Conservation (phyloP, 179 eudicot genomes). For the Pouteria campechiana region DNA sequence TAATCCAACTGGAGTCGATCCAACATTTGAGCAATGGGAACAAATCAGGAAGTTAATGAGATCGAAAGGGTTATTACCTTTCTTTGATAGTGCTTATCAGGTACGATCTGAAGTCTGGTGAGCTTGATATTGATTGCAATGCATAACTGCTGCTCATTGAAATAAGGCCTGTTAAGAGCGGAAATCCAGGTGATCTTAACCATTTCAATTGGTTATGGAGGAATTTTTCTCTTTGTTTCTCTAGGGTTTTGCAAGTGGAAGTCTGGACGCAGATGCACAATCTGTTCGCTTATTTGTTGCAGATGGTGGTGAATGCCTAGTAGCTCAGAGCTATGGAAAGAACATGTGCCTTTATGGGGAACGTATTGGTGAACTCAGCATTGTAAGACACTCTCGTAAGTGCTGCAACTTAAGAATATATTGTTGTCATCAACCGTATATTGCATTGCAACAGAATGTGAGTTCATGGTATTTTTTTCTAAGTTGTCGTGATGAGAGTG, state of each 20-base stretch:
- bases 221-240: not conserved
- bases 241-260: constrained; percentile 99
- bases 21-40: constrained; percentile 90
- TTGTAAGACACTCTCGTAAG: too few species aligned
- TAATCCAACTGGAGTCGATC: constrained; percentile 97
- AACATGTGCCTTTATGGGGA: constrained; percentile 95
- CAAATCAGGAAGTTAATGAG: constrained; percentile 79
- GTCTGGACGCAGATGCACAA: constrained; percentile 93
- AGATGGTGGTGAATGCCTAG: constrained; percentile 83
- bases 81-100: constrained; percentile 98
- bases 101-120: constrained; percentile 18
- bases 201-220: not conserved
- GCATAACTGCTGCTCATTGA: not conserved
- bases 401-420: too few species aligned
- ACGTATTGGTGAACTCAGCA: constrained; percentile 91
- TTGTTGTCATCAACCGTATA: too few species aligned
- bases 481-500: too few species aligned
- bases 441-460: too few species aligned
- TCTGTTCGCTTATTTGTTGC: constrained; percentile 87
- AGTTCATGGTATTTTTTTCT: too few species aligned
- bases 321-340: constrained; percentile 97
- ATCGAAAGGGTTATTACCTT: constrained; percentile 81
- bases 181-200: too few species aligned
- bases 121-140: not conserved
- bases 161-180: not conserved